Base-by-base conservation (phyloP, 345 rosid genomes). In the Corchorus olitorius region DNA sequence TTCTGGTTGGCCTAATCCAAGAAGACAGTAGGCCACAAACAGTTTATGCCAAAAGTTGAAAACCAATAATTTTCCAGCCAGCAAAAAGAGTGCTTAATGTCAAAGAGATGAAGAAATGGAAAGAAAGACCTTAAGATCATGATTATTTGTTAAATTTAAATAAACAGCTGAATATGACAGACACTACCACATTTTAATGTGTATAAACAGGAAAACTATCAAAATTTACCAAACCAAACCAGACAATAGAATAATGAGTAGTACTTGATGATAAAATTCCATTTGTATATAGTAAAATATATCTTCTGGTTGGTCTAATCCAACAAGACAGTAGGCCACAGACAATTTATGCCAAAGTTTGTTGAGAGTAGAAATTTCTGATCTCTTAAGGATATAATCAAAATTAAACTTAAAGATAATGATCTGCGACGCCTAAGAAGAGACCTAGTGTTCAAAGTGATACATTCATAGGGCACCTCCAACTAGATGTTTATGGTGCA, bases 1-100 rank as follows among this genome's bases (percentile, higher is more conserved):
- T 56, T 12, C 65, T 60, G 64, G 39, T 60, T 60, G 65, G 65
- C 41, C 41, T 35, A 35, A 15, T 62, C 66, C n/a, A 62, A 62
- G 20, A 62, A 62, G 61, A 53, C 56, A 56, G 33, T 8, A 8
- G 33, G 19, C 5, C 5, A 35, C 20, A 59, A 22, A 12, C 7
- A 27, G 37, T 10, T 59, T 22, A 49, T 11, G 2, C 5, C 27
- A 22, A 4, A 59, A n/a, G 27, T 27, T 27, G 27, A 27, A 27
- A 27, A 27, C 22, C 19, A 46, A 46, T 20, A 17, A 45, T 46
- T 13, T 20, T 22, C 66, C 19, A 35, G n/a, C 35, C 72, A 46
- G 54, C 55, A 67, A 49, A 13, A 49, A 48, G 43, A 27, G 56
- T 15, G 22, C 16, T 19, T 61, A 45, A 45, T 5, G 48, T 45